A percentile compares a stretch with the other conserved stretches of the same genome.
Evolutionary conservation across 306 rosid genomes (phyloP).

Genomic region (Amphicarpaea edgeworthii): DNA sequence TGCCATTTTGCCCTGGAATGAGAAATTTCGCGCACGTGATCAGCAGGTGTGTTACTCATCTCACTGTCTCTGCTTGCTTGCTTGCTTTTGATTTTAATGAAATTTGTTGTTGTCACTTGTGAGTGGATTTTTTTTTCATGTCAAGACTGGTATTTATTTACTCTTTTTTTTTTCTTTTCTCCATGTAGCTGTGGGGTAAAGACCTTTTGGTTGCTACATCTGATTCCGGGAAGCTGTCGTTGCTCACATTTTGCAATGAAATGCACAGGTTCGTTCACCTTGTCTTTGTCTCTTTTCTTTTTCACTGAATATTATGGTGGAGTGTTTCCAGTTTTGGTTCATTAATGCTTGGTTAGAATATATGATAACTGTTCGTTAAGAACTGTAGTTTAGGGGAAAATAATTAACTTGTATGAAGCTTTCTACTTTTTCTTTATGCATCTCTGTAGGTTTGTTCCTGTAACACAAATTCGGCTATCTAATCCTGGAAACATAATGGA

Average conservation of each 20-base stretch:
- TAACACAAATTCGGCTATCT: constrained; percentile 79
- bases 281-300: neutral
- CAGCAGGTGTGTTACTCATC: constrained; percentile 59
- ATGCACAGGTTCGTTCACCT: constrained; percentile 76
- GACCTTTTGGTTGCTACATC: constrained; percentile 87
- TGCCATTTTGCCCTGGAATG: constrained; percentile 87
- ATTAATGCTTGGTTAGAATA: neutral
- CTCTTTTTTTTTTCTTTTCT: no score
- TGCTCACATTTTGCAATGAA: constrained; percentile 91
- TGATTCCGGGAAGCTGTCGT: constrained; percentile 94
- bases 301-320: constrained; percentile 5
- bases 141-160: constrained; percentile 33
- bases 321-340: neutral
- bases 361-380: neutral
- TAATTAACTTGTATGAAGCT: constrained; percentile 17
- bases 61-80: neutral
- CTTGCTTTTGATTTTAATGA: neutral
- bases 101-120: constrained; percentile 20
- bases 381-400: constrained; percentile 12
- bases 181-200: constrained; percentile 75
- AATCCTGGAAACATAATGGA: constrained; percentile 78
- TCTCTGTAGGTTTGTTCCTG: constrained; percentile 74
- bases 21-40: constrained; percentile 56
- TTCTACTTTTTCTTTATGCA: constrained; percentile 34
- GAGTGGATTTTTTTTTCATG: neutral